Evolutionary conservation across 768 basidiomycete genomes (phyloP).

Genomic region (Gloeopeniophorella convolvens): DNA sequence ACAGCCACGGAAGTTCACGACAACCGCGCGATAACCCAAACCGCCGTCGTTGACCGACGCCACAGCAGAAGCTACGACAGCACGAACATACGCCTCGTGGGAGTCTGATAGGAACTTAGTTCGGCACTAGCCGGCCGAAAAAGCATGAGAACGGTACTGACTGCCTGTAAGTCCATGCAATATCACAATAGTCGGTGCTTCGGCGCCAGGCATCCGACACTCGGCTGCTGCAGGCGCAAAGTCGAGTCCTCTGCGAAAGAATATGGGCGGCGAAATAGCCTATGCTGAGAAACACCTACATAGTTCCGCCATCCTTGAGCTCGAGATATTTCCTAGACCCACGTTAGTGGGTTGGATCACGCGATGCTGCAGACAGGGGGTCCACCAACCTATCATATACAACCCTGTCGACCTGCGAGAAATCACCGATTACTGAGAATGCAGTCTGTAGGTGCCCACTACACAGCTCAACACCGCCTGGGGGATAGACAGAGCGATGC

Average conservation of each 20-base stretch:
- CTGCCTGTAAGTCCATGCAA: conserved; percentile 43
- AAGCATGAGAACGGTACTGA: conserved; percentile 18
- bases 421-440: too few relatives aligned
- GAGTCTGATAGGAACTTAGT: conserved; percentile 46
- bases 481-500: too few relatives aligned
- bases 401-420: too few relatives aligned
- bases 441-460: too few relatives aligned
- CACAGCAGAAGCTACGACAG: conserved; percentile 69
- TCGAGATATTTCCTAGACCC: too few relatives aligned
- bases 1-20: conserved; percentile 92
- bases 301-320: conserved; percentile 3
- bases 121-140: conserved; percentile 5
- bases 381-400: too few relatives aligned
- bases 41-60: conserved; percentile 68
- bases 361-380: too few relatives aligned
- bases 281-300: neutral
- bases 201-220: conserved; percentile 26
- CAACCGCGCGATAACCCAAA: conserved; percentile 80
- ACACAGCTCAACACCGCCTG: too few relatives aligned
- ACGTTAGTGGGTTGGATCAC: too few relatives aligned
- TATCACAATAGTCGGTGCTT: conserved; percentile 49
- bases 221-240: conserved; percentile 40
- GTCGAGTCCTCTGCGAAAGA: conserved; percentile 65
- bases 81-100: conserved; percentile 84
- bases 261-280: too few relatives aligned